Conservation (phyloP, 2,329 filamentous ascomycete species). For the Talaromyces sp. region DNA sequence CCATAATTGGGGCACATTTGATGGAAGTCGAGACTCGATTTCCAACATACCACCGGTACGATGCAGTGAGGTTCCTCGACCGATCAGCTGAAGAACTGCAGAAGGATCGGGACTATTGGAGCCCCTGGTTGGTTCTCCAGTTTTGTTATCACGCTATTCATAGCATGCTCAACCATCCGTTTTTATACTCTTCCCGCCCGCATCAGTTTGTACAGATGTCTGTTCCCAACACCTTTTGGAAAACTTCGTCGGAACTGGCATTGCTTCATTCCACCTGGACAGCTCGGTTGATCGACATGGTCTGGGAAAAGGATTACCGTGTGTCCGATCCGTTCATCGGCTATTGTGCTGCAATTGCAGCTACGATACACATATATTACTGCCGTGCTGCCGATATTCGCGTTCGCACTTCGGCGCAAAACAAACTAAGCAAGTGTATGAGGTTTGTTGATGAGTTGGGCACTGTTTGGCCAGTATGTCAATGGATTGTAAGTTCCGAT, state of each 20-base stretch:
- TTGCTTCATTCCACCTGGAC: slow-evolving; percentile 47
- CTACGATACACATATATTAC: slow-evolving; percentile 37
- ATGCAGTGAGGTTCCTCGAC: slow-evolving; percentile 16
- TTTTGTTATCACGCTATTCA: slow-evolving; percentile 27
- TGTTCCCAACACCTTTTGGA: slow-evolving; percentile 48
- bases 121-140: slow-evolving; percentile 27
- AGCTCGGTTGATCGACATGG: slow-evolving; percentile 47
- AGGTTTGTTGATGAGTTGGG: slow-evolving; percentile 21
- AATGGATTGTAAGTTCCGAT: slow-evolving; percentile 17
- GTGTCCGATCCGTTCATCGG: slow-evolving; percentile 46
- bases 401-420: slow-evolving; percentile 20
- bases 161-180: slow-evolving; percentile 27
- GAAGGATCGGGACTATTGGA: slow-evolving; percentile 22
- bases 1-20: slow-evolving; percentile 16
- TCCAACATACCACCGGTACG: slow-evolving; percentile 17
- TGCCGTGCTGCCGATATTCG: slow-evolving; percentile 14
- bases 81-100: slow-evolving; percentile 15
- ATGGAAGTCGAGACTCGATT: slow-evolving; percentile 20
- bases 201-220: slow-evolving; percentile 27
- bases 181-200: slow-evolving; percentile 17
- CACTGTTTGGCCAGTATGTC: slow-evolving; percentile 20
- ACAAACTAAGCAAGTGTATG: slow-evolving; percentile 21
- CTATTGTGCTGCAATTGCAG: slow-evolving; percentile 43
- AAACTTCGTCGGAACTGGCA: slow-evolving; percentile 42
- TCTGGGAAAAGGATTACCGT: slow-evolving; percentile 40